Evolutionary conservation across 352 stramenopile species (phyloP).

Genomic region (Globisporangium perplexum): DNA sequence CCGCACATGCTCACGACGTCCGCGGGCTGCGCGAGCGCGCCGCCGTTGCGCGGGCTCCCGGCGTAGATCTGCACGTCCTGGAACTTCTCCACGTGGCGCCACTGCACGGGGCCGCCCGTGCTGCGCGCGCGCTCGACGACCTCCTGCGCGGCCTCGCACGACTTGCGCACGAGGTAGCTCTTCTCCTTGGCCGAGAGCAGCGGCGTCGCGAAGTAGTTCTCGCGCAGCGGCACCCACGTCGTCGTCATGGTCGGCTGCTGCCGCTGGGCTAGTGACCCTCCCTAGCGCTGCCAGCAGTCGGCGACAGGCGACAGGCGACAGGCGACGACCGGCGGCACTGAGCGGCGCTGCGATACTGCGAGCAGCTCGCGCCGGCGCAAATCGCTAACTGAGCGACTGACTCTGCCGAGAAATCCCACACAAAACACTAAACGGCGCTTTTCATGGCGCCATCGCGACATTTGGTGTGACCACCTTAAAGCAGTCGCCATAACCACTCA

Average conservation of each 20-base stretch:
- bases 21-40: constrained; percentile 18
- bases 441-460: too few species aligned
- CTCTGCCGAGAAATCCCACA: too few species aligned
- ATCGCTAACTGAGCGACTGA: too few species aligned
- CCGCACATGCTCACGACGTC: constrained; percentile 59
- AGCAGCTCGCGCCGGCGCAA: too few species aligned
- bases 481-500: too few species aligned
- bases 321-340: too few species aligned
- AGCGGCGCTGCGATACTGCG: too few species aligned
- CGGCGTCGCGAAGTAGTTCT: constrained; percentile 73
- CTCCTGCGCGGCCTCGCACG: constrained; percentile 71
- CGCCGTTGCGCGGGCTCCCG: constrained; percentile 33
- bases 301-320: too few species aligned
- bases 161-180: constrained; percentile 73
- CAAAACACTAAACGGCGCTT: too few species aligned
- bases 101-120: constrained; percentile 55
- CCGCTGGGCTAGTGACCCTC: too few species aligned
- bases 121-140: constrained; percentile 69
- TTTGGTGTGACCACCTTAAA: too few species aligned
- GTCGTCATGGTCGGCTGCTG: background rate
- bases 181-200: constrained; percentile 61
- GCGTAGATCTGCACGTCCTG: constrained; percentile 75
- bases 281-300: too few species aligned
- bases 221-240: constrained; percentile 64
- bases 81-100: constrained; percentile 72